A percentile compares a stretch with the other conserved stretches of the same genome.
Evolutionary conservation across 2,329 filamentous ascomycete genomes (phyloP).

Genomic region (Balansia obtecta): DNA sequence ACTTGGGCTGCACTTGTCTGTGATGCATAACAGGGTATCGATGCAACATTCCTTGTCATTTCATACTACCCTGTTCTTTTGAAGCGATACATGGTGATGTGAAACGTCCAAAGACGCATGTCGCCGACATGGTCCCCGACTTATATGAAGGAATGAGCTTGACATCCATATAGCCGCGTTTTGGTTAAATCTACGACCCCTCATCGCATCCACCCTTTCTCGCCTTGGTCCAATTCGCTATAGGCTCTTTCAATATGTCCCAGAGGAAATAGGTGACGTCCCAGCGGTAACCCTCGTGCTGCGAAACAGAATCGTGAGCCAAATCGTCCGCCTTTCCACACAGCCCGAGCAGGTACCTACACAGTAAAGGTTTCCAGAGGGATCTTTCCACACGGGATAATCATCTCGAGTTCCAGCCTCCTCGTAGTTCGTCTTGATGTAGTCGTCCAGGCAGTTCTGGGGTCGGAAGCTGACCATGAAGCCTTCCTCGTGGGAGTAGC

Average conservation of each 20-base stretch:
- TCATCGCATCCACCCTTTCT: no score
- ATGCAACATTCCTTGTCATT: background rate
- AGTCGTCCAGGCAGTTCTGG: conserved; percentile 9
- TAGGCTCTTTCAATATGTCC: no score
- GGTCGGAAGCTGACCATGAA: conserved; percentile 15
- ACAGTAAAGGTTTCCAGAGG: conserved; percentile 14
- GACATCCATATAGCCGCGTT: no score
- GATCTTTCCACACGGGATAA: conserved; percentile 13
- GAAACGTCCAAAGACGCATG: no score
- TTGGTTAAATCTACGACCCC: no score
- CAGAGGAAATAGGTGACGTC: conserved; percentile 8
- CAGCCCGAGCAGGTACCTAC: conserved; percentile 10
- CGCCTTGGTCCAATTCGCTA: no score
- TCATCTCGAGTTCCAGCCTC: conserved; percentile 11
- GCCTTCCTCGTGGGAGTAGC: conserved; percentile 9
- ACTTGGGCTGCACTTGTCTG: background rate
- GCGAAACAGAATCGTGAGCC: background rate
- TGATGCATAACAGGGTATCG: background rate
- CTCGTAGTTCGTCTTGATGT: conserved; percentile 12
- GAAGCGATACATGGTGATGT: no score
- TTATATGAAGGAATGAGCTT: no score
- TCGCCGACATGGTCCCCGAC: no score
- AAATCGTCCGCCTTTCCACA: background rate
- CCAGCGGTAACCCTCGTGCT: conserved; percentile 14
- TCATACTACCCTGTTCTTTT: background rate